Percentiles rank a stretch among this genome's conserved stretches.
These are phyloP conservation scores for Xylaria sp. DNA, from an alignment of 2,329 filamentous ascomycete genomes.

Conservation along the genomic window DNA sequence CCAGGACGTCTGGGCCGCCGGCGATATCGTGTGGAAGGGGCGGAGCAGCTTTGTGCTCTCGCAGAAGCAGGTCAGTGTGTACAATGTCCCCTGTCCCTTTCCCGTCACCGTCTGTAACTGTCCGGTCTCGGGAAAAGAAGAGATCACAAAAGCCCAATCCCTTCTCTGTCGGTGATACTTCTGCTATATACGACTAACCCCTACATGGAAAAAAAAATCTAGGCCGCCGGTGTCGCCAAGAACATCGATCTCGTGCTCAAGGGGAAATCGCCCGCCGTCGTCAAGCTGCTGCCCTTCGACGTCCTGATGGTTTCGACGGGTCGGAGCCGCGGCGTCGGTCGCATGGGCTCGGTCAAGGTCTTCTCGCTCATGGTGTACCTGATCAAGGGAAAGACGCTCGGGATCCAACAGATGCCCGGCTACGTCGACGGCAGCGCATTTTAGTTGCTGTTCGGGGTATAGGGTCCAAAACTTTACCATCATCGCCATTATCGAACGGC, in stretches of 20 bases:
- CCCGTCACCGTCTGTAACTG: background rate
- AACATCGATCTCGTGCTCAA: slow-evolving; percentile 54
- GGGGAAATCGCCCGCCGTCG: slow-evolving; percentile 46
- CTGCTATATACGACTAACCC: background rate
- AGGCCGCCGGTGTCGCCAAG: slow-evolving; percentile 55
- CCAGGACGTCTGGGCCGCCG: slow-evolving; percentile 55
- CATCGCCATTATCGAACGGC: background rate
- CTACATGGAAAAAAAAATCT: slow-evolving; percentile 2
- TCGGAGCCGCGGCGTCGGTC: slow-evolving; percentile 53
- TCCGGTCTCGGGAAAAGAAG: background rate
- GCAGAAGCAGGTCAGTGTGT: slow-evolving; percentile 51
- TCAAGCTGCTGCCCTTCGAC: slow-evolving; percentile 54
- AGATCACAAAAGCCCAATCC: background rate
- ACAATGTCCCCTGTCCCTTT: background rate
- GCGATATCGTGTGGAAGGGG: slow-evolving; percentile 56
- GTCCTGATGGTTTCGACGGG: slow-evolving; percentile 52
- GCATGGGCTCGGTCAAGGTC: slow-evolving; percentile 50
- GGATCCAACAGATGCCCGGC: slow-evolving; percentile 45
- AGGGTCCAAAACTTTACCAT: no score
- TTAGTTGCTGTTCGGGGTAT: slow-evolving; percentile 33
- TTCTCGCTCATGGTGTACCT: slow-evolving; percentile 55
- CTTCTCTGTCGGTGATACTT: background rate
- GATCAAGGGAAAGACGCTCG: slow-evolving; percentile 56
- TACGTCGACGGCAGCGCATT: slow-evolving; percentile 54
- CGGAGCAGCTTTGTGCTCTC: slow-evolving; percentile 47